Conservation (phyloP, 1,284 basidiomycete species). For the Ustilago xerochloae region DNA sequence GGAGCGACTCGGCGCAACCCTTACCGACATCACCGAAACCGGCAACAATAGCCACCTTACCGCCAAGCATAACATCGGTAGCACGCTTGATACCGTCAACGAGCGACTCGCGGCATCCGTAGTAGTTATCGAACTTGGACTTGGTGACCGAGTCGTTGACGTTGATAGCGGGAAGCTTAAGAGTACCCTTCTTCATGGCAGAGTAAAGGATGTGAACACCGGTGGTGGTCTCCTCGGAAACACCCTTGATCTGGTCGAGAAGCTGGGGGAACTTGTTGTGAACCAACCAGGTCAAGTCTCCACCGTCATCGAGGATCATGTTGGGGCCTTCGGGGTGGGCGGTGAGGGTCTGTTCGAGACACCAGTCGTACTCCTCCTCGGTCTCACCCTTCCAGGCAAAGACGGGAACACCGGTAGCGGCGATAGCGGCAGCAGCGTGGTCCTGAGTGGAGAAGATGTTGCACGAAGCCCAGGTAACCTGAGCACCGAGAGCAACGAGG, state of each 20-base stretch:
- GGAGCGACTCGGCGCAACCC: slow-evolving; percentile 97
- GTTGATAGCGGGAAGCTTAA: slow-evolving; percentile 99
- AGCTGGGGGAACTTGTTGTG: slow-evolving; percentile 79
- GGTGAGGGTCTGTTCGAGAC: slow-evolving; percentile 90
- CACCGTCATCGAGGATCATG: slow-evolving; percentile 99
- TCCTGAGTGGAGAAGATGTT: slow-evolving; percentile 99
- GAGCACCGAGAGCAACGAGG: slow-evolving; percentile 90
- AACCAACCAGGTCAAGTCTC: slow-evolving; percentile 93
- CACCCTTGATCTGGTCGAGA: slow-evolving; percentile 74
- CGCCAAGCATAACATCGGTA: slow-evolving; percentile 99
- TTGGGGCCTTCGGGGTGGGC: slow-evolving; percentile 88
- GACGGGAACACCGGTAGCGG: slow-evolving; percentile 96
- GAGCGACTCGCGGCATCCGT: slow-evolving; percentile 91
- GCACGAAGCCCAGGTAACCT: slow-evolving; percentile 99
- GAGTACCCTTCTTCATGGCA: slow-evolving; percentile 91
- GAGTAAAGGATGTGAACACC: slow-evolving; percentile 99
- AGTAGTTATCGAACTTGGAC: slow-evolving; percentile 87
- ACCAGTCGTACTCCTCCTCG: slow-evolving; percentile 97
- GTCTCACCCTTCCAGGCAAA: slow-evolving; percentile 99
- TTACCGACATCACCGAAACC: slow-evolving; percentile 99
- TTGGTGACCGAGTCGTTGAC: slow-evolving; percentile 96
- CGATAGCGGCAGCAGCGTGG: slow-evolving; percentile 97
- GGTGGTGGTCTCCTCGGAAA: slow-evolving; percentile 99
- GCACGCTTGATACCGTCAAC: slow-evolving; percentile 99
- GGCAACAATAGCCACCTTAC: slow-evolving; percentile 98